phyloP scores from a whole-genome alignment of 192 early-diverging fungal species.

The Phycomyces blakesleeanus region DNA sequence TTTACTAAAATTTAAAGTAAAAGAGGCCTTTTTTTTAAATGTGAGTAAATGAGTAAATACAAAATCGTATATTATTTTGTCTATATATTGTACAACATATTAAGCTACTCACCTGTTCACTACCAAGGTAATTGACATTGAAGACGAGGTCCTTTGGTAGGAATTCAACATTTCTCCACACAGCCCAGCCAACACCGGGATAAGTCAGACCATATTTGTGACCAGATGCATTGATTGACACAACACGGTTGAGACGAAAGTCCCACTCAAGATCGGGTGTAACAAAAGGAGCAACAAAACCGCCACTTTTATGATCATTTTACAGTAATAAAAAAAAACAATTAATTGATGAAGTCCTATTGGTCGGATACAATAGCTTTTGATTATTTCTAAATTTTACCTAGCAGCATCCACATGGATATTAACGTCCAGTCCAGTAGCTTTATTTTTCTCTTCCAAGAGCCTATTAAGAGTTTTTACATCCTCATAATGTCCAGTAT shows the following conservation, averaged over 20 bases:
- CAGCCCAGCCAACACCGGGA: conserved; percentile 77
- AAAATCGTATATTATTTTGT: not conserved
- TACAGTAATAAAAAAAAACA: not conserved
- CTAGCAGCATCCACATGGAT: conserved; percentile 84
- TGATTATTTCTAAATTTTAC: conserved; percentile 7
- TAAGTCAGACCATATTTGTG: conserved; percentile 71
- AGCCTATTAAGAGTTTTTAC: conserved; percentile 58
- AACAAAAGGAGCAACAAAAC: conserved; percentile 81
- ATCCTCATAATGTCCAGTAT: conserved; percentile 83
- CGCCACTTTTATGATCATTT: conserved; percentile 48
- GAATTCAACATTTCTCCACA: conserved; percentile 66
- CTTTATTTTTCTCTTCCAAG: conserved; percentile 57
- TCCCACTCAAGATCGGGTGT: conserved; percentile 69
- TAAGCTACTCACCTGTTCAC: not conserved
- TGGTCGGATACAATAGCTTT: no score
- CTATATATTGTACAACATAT: not conserved
- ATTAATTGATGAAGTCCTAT: no score
- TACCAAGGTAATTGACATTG: conserved; percentile 40
- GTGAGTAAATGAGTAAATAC: not conserved
- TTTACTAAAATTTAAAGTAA: conserved; percentile 76
- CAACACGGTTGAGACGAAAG: conserved; percentile 65
- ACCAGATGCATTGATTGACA: conserved; percentile 78
- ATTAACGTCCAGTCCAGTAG: conserved; percentile 65
- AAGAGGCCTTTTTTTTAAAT: conserved; percentile 34
- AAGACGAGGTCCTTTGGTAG: conserved; percentile 78